Evolutionary conservation across 2,329 filamentous ascomycete species (phyloP).

Genomic region (Kalaharituber pfeilii): DNA sequence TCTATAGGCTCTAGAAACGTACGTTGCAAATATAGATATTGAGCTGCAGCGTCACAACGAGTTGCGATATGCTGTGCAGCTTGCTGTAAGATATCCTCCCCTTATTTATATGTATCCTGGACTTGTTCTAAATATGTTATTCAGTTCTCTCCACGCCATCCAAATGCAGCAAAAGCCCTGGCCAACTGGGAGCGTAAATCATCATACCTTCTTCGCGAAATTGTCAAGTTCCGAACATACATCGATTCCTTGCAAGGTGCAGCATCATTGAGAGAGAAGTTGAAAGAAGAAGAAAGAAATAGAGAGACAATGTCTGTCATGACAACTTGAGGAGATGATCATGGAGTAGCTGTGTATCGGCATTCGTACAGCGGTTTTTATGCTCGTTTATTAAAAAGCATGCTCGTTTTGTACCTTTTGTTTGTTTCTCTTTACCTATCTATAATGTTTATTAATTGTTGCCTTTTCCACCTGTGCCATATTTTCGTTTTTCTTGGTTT

Average conservation of each 20-base stretch:
- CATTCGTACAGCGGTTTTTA: neutral
- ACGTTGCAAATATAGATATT: conserved; percentile 70
- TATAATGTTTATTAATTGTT: too few relatives aligned
- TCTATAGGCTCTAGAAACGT: conserved; percentile 46
- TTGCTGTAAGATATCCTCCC: conserved; percentile 41
- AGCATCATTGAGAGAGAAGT: conserved; percentile 48
- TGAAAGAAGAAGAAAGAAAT: conserved; percentile 44
- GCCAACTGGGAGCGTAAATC: conserved; percentile 95
- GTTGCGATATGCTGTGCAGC: conserved; percentile 66
- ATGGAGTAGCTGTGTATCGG: neutral
- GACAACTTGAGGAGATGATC: neutral
- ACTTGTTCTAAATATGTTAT: neutral
- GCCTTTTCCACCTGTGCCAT: too few relatives aligned
- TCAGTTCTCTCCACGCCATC: conserved; percentile 63
- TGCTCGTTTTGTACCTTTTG: too few relatives aligned
- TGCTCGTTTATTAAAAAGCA: too few relatives aligned
- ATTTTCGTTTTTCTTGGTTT: too few relatives aligned
- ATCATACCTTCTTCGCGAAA: conserved; percentile 75
- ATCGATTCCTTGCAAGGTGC: conserved; percentile 68
- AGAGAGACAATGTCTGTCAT: neutral
- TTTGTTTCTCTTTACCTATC: too few relatives aligned
- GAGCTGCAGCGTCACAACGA: conserved; percentile 80
- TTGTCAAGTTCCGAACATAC: conserved; percentile 92
- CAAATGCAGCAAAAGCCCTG: conserved; percentile 71
- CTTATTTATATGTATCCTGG: neutral